Evolutionary conservation across 208 protist genomes (phyloP), one percentile per base, ranked within the genome.

Genomic region (Zelonia costaricensis): DNA sequence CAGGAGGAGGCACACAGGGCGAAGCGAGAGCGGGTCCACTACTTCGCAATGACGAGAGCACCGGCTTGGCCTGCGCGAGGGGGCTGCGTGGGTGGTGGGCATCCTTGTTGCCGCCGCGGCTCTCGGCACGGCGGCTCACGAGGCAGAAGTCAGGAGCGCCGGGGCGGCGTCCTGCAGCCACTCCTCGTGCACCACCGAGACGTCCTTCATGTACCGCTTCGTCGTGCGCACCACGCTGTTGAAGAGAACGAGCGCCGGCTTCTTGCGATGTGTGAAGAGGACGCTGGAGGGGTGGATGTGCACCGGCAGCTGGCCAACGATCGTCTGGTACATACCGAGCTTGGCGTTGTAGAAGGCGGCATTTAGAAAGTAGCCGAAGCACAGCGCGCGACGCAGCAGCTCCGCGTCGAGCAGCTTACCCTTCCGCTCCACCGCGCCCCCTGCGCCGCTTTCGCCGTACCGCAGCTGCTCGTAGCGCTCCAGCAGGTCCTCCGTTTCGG

Each of bases 191-290:
- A 97, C 79, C 15, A 94, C 85, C 0, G 87, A 87, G 4, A 97
- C 79, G 57, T 95, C 87, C 59, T 93, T 92, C 85, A 97, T 95
- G 76, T 93, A 97, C 31, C 81, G 77, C 65, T 92, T 93, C 18
- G 83, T 94, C 7, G 92, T 97, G 25, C 81, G 83, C 20, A 97
- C 87, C 9, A 97, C 82, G 48, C 76, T 92, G 74, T 91, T 88
- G 64, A 94, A 97, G 10, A 97, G 48, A 1, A 97, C 86, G 4
- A 97, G 52, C 22, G 89, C 76, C 0, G 92, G 87, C 47, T 93
- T 93, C 53, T 74, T 82, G 35, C 92, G 84, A 38, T 85, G 77
- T 1, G 77, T 69, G 55, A 97, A 97, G 39, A 97, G 78, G 6
- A 92, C 84, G 53, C 86, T 94, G 20, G 87, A 92, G 0, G 92